These are phyloP conservation scores for Gracilaria vermiculophylla DNA, from an alignment of 23 red algal genomes.

Conservation along the genomic window DNA sequence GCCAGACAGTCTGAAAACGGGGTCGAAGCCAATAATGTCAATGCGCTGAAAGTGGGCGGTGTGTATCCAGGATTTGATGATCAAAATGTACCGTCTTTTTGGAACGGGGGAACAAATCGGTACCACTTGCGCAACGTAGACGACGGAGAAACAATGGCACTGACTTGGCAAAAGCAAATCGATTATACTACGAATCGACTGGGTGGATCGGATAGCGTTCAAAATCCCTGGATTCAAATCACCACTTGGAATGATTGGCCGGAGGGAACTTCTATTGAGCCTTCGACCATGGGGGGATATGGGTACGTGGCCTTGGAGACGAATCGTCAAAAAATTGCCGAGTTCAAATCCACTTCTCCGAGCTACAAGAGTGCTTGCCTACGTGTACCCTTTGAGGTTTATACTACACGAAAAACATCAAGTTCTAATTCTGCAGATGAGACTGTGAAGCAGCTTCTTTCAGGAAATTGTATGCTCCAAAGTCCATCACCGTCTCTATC, in stretches of 20 bases:
- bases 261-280: slow-evolving; percentile 44
- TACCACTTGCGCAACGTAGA: slow-evolving; percentile 41
- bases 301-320: slow-evolving; percentile 34
- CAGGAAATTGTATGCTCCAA: not conserved
- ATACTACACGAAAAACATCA: not conserved
- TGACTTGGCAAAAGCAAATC: slow-evolving; percentile 48
- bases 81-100: slow-evolving; percentile 41
- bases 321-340: slow-evolving; percentile 20
- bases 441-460: slow-evolving; percentile 4
- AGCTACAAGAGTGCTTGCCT: not conserved
- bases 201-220: slow-evolving; percentile 3
- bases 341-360: slow-evolving; percentile 7
- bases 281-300: slow-evolving; percentile 12
- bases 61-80: slow-evolving; percentile 63
- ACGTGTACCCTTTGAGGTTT: not conserved
- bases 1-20: slow-evolving; percentile 32
- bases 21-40: not conserved
- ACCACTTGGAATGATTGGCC: slow-evolving; percentile 66
- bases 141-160: slow-evolving; percentile 36
- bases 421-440: not conserved
- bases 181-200: slow-evolving; percentile 27
- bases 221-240: slow-evolving; percentile 58
- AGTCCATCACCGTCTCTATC: not conserved
- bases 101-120: slow-evolving; percentile 60
- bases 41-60: slow-evolving; percentile 16